Evolutionary conservation across 1,139 yeast species (phyloP).

Genomic region (Diutina siamensis): DNA sequence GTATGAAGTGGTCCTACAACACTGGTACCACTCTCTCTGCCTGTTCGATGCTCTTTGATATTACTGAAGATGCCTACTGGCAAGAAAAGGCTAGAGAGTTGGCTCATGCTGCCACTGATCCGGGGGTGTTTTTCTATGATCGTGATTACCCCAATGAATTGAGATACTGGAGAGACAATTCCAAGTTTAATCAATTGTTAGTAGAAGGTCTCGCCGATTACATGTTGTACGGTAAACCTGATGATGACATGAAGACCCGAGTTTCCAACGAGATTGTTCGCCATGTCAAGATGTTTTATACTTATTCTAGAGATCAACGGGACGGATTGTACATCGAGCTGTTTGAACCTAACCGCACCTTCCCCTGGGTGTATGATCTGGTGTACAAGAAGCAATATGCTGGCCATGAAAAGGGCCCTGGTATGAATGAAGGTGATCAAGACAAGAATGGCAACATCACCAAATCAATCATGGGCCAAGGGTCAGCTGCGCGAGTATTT

Average conservation of each 20-base stretch:
- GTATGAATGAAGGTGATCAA: constrained; percentile 34
- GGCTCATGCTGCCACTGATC: constrained; percentile 48
- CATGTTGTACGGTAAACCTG: constrained; percentile 35
- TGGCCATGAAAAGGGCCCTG: constrained; percentile 35
- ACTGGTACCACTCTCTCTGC: constrained; percentile 56
- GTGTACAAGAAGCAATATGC: constrained; percentile 46
- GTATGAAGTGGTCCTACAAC: constrained; percentile 59
- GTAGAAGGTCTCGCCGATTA: constrained; percentile 65
- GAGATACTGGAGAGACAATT: constrained; percentile 55
- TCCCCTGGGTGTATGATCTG: constrained; percentile 34
- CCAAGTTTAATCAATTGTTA: constrained; percentile 53
- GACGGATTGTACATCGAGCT: constrained; percentile 54
- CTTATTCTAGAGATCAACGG: constrained; percentile 43
- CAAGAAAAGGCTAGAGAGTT: constrained; percentile 43
- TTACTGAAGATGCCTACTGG: constrained; percentile 46
- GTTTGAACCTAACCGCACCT: constrained; percentile 50
- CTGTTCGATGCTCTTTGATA: constrained; percentile 37
- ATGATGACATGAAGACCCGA: constrained; percentile 21
- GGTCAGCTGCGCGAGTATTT: constrained; percentile 57
- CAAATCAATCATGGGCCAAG: constrained; percentile 56
- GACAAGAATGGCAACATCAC: constrained; percentile 10
- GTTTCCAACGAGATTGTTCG: constrained; percentile 35
- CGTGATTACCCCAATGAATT: constrained; percentile 48
- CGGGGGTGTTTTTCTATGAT: constrained; percentile 48
- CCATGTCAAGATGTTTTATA: constrained; percentile 43